Conservation (phyloP, 345 rosid genomes). For the Euphorbia peplus region DNA sequence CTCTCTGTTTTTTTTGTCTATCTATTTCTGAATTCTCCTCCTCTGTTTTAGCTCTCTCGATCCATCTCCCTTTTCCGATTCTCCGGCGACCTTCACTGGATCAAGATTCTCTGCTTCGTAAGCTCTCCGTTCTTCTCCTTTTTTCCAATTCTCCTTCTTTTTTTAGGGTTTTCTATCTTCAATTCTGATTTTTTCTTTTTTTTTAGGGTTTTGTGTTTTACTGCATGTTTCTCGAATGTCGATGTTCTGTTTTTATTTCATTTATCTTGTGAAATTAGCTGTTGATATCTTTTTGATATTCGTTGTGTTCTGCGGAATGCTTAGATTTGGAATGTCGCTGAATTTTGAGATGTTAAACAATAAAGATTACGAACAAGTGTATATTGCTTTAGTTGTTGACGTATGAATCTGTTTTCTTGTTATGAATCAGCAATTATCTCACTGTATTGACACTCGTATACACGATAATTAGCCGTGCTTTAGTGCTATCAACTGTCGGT, state of each 20-base stretch:
- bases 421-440: not conserved
- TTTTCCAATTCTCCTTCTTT: constrained; percentile 7
- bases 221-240: not conserved
- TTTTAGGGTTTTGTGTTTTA: not conserved
- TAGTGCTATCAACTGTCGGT: not conserved
- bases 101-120: constrained; percentile 54
- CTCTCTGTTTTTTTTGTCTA: not conserved
- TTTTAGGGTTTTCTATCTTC: not conserved
- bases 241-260: constrained; percentile 1
- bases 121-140: constrained; percentile 38
- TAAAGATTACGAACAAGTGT: not conserved
- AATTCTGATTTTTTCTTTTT: not conserved
- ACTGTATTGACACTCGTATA: not conserved
- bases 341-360: too few species aligned
- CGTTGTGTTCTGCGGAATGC: constrained; percentile 6
- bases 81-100: constrained; percentile 30
- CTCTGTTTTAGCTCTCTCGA: constrained; percentile 25
- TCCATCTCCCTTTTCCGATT: constrained; percentile 23
- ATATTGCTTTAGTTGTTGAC: not conserved
- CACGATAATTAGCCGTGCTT: not conserved
- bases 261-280: not conserved
- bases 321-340: constrained; percentile 18
- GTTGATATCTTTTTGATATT: not conserved
- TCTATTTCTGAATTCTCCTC: constrained; percentile 9
- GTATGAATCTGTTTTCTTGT: not conserved